Evolutionary conservation across 2,329 filamentous ascomycete species (phyloP).

Genomic region (Trichothecium sympodiale): DNA sequence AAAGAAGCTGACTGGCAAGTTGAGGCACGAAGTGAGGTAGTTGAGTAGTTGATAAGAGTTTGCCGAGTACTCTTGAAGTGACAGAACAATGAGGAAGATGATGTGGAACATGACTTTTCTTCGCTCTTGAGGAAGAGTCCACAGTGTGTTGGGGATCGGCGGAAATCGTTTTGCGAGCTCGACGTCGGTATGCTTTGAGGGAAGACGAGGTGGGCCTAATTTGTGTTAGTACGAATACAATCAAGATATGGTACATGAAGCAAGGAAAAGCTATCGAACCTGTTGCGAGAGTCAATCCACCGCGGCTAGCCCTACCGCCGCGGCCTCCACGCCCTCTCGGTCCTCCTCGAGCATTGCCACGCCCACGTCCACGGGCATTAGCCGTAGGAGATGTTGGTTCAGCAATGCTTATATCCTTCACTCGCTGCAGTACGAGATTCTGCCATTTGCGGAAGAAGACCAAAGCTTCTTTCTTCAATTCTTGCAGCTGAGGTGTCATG

Average conservation of each 20-base stretch:
- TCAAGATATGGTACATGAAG: conserved; percentile 1
- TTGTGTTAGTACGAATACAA: conserved; percentile 9
- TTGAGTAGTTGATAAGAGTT: conserved; percentile 64
- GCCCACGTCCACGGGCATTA: conserved; percentile 22
- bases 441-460: conserved; percentile 75
- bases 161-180: conserved; percentile 40
- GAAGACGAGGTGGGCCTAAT: conserved; percentile 26
- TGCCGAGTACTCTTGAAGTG: conserved; percentile 65
- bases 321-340: conserved; percentile 18
- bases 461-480: conserved; percentile 59
- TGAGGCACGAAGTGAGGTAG: conserved; percentile 58
- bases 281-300: conserved; percentile 19
- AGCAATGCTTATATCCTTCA: conserved; percentile 55
- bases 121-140: conserved; percentile 47
- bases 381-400: conserved; percentile 19
- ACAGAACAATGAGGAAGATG: conserved; percentile 61
- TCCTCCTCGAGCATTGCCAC: conserved; percentile 13
- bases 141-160: conserved; percentile 50
- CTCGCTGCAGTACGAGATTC: conserved; percentile 53
- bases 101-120: conserved; percentile 60
- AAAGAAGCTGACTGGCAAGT: conserved; percentile 53
- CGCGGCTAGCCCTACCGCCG: conserved; percentile 19
- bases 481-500: conserved; percentile 38
- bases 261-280: conserved; percentile 17
- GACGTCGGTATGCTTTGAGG: conserved; percentile 32